Base-by-base conservation (phyloP, 2,329 filamentous ascomycete species). In the Coniosporium tulheliwenetii region DNA sequence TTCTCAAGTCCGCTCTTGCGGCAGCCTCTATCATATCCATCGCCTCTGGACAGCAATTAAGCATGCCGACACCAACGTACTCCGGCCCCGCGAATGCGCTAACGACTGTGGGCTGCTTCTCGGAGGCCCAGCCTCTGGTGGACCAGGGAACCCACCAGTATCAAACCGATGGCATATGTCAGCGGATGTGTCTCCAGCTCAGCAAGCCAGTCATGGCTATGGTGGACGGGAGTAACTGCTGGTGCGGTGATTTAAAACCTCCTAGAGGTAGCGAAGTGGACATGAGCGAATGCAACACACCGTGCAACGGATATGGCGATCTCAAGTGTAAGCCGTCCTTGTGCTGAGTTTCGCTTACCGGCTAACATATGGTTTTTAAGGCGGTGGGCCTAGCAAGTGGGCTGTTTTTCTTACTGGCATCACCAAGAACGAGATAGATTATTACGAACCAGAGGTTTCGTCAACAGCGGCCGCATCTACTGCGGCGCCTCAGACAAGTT, bases 211-310 rank as follows among this genome's bases (percentile, higher is more conserved):
- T 85, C 7, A 74, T 79, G 51, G 84, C 69, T 30, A 62, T 83
- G 36, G 73, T 69, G 7, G 67, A 69, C 13, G 73, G 73, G 12
- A 65, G 67, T 13, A 60, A 75, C 47, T 94, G 86, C 62, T 83
- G 68, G 52, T 93, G 86, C 52, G 86, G 85, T 44, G 63, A 75
- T 46, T 60, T 67, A 43, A 69, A 87, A 38, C 86, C 86, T 0
- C 66, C 77, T 12, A 51, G 64, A 33, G 63, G 63, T 12, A 63
- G 64, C 34, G 55, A 77, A 44, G 70, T 75, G 5, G 62, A 69
- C 36, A 70, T 79, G 52, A 56, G 55, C 7, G 61, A 75, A 12
- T 94, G 86, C 62, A 66, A 73, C 52, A 70, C 68, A 26, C 54
- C 65, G 0, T 94, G 86, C 56, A 65, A 72, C 16, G 81, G 76